phyloP scores from a whole-genome alignment of 1,139 yeast genomes.

The Saccharomycopsis crataegensis region DNA sequence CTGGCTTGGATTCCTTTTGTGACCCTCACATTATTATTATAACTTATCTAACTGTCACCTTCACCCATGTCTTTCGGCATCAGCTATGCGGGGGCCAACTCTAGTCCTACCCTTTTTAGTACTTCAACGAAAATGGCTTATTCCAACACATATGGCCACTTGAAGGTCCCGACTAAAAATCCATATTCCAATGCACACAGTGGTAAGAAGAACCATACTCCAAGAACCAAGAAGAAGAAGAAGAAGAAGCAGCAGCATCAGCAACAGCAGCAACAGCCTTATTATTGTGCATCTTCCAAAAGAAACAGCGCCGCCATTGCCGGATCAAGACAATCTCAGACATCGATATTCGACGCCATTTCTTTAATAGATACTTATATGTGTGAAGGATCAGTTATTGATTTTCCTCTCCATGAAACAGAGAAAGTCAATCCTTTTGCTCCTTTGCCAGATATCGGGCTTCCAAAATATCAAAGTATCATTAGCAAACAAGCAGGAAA shows the following conservation, averaged over 20 bases:
- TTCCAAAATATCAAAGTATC: neutral
- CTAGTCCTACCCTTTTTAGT: slow-evolving; percentile 4
- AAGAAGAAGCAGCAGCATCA: too few relatives aligned
- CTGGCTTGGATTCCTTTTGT: too few relatives aligned
- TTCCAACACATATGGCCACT: too few relatives aligned
- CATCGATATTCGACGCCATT: slow-evolving; percentile 12
- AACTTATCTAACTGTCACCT: too few relatives aligned
- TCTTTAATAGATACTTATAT: slow-evolving; percentile 17
- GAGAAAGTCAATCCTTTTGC: slow-evolving; percentile 12
- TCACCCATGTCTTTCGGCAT: slow-evolving; percentile 5
- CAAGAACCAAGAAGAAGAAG: too few relatives aligned
- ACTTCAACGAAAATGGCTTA: slow-evolving; percentile 4
- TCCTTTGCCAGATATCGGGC: slow-evolving; percentile 9
- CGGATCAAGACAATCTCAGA: neutral
- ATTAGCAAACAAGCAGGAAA: neutral
- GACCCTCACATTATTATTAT: too few relatives aligned
- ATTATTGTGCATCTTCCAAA: neutral
- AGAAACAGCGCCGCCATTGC: neutral
- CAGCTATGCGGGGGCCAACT: neutral
- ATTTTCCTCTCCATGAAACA: slow-evolving; percentile 6
- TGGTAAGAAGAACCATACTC: too few relatives aligned
- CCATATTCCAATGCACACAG: too few relatives aligned
- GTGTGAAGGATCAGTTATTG: slow-evolving; percentile 8
- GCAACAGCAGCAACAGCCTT: neutral
- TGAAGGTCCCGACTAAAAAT: neutral